Base-by-base conservation (phyloP, 495 filamentous ascomycete genomes). In the Rusavskia elegans region DNA sequence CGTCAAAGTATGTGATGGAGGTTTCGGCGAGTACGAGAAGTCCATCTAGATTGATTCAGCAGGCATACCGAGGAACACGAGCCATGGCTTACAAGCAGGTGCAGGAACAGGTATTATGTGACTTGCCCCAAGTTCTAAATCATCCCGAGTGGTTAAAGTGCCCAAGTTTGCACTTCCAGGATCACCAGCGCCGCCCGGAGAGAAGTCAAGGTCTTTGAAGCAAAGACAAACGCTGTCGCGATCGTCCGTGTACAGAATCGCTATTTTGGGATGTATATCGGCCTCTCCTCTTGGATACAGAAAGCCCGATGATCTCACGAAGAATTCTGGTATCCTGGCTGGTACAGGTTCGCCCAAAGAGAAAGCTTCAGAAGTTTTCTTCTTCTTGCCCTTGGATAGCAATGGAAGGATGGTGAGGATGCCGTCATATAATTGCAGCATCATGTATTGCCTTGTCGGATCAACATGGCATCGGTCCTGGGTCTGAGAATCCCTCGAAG, bases 21-120 rank as follows among this genome's bases (percentile, higher is more conserved):
- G 85, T 89, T 63, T 95, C 89, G 9, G 88, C 87, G 13, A 97
- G 73, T 4, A 96, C 77, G 38, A 98, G 73, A 13, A 95, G 64
- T 16, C 87, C 87, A 23, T 84, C 82, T 60, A 75, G 51, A 42
- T 73, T 67, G 11, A 69, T 35, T 16, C 32, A 32, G 13, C 23
- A 46, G 14, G 9, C 8, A 11, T 16, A 29, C 23, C 8, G 7
- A 16, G 21, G 3, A 17, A 29, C 27, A 17, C 23, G 42, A 45
- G 51, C 38, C 30, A 14, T 14, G 7, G 23, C 73, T 49, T 63
- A 78, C 75, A 71, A 23, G 75, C 57, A 23, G 81, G 81, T 42
- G 71, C 71, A 20, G 82, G 75, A 49, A 98, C 79, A 0, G 92
- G 89, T 61, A 98, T 94, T 6, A 98, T 64, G 65, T 93, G 79